Evolutionary conservation across 2,329 filamentous ascomycete species (phyloP).

Genomic region (Microcyclospora tardicrescens): DNA sequence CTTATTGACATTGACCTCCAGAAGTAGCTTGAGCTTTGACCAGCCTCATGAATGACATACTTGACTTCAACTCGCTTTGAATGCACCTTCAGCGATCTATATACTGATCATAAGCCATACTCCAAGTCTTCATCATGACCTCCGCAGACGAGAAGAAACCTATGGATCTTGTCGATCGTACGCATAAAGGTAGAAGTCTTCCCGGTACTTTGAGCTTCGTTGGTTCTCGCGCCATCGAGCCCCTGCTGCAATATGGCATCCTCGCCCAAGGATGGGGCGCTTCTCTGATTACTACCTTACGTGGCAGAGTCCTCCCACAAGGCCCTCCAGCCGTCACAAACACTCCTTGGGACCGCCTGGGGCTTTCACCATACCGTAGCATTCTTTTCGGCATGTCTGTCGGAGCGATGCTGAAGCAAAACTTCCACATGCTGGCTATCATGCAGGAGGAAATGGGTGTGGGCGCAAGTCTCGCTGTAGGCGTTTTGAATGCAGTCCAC

Average conservation of each 20-base stretch:
- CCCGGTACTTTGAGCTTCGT: constrained; percentile 30
- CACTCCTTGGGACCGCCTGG: constrained; percentile 27
- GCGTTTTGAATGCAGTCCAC: constrained; percentile 40
- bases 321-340: constrained; percentile 29
- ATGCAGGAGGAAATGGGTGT: constrained; percentile 40
- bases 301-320: constrained; percentile 31
- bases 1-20: too few species aligned
- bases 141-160: too few species aligned
- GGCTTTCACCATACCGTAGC: constrained; percentile 38
- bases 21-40: too few species aligned
- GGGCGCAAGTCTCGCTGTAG: constrained; percentile 30
- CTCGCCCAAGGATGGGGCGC: constrained; percentile 31
- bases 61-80: too few species aligned
- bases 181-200: too few species aligned
- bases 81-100: too few species aligned
- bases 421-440: constrained; percentile 38
- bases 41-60: too few species aligned
- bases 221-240: constrained; percentile 34
- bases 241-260: constrained; percentile 37
- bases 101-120: too few species aligned
- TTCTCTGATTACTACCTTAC: constrained; percentile 33
- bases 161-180: too few species aligned
- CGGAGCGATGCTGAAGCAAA: constrained; percentile 43
- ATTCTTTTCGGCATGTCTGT: constrained; percentile 42
- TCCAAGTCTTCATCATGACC: too few species aligned